Conservation (phyloP, 139 green algal species). For the Diplosphaera chodatii region DNA sequence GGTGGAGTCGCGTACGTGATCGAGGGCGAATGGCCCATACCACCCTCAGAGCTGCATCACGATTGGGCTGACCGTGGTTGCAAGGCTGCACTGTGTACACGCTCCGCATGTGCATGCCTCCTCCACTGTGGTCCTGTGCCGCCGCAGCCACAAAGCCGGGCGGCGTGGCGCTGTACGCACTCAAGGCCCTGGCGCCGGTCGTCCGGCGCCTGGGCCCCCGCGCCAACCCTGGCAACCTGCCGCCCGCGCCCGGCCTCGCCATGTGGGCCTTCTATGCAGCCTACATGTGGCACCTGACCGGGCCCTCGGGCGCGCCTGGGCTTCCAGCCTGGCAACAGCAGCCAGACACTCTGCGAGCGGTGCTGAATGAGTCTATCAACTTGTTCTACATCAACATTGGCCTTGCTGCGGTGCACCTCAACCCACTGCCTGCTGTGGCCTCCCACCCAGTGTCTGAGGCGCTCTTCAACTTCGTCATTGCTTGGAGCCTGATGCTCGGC, state of each 20-base stretch:
- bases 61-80: too few relatives aligned
- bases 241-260: conserved; percentile 32
- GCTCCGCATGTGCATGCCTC: too few relatives aligned
- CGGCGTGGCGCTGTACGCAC: conserved; percentile 34
- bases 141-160: conserved; percentile 65
- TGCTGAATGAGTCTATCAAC: conserved; percentile 71
- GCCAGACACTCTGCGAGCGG: conserved; percentile 27
- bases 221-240: conserved; percentile 51
- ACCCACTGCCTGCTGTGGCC: conserved; percentile 33
- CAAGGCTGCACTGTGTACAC: too few relatives aligned
- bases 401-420: conserved; percentile 31
- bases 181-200: conserved; percentile 39
- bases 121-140: too few relatives aligned
- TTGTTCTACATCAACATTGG: conserved; percentile 83
- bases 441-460: conserved; percentile 29
- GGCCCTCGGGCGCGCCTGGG: conserved; percentile 42
- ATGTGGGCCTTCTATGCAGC: conserved; percentile 58
- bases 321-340: conserved; percentile 31
- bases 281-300: conserved; percentile 53
- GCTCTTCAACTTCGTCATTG: conserved; percentile 74
- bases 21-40: too few relatives aligned
- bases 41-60: too few relatives aligned
- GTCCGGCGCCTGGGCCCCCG: conserved; percentile 57
- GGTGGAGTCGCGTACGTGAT: conserved; percentile 50
- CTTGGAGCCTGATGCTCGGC: conserved; percentile 69